Evolutionary conservation across 208 protist genomes (phyloP), one percentile per base, ranked within the genome.

Genomic region (Trypanosoma platydactyli): DNA sequence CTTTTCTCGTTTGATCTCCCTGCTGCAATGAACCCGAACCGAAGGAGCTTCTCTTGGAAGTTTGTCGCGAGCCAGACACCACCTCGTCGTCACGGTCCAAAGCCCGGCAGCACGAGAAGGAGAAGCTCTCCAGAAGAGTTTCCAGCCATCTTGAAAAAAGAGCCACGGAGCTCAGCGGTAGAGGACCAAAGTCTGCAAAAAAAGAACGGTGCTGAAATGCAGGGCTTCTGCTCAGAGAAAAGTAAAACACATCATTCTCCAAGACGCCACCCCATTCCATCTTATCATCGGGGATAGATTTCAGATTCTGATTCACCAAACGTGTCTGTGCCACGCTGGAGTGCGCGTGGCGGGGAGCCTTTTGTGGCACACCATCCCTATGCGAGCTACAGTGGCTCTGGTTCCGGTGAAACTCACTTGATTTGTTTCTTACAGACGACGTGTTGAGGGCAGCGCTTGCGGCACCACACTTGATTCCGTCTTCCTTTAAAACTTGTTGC

Each of bases 131-230:
- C 44, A 91, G 64, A 59, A 86, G 51, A 24, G 49, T 33, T 18
- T 68, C 54, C 30, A 97, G 50, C 29, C 84, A 73, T 6, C 80
- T 74, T 16, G 84, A 92, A 42, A 95, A 91, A 22, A 78, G 68
- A 7, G 89, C 77, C 7, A 92, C 59, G 66, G 80, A 83, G 64
- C 79, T 77, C 25, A 98, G 55, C 56, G 97, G 91, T 3, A 98
- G 74, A 22, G 94, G 96, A 0, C 96, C 96, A 78, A 97, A 98
- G 70, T 98, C 96, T 2, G 86, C 89, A 65, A 91, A 97, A 71
- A 97, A 98, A 11, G 84, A 79, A 22, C 83, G 81, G 80, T 98
- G 98, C 27, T 86, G 41, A 72, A 96, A 89, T 33, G 52, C 56
- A 3, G 76, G 62, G 46, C 45, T 58, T 45, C 65, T 68, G 30